These are phyloP conservation scores for Candida manassasensis DNA, from an alignment of 805 yeast species.

Conservation along the genomic window DNA sequence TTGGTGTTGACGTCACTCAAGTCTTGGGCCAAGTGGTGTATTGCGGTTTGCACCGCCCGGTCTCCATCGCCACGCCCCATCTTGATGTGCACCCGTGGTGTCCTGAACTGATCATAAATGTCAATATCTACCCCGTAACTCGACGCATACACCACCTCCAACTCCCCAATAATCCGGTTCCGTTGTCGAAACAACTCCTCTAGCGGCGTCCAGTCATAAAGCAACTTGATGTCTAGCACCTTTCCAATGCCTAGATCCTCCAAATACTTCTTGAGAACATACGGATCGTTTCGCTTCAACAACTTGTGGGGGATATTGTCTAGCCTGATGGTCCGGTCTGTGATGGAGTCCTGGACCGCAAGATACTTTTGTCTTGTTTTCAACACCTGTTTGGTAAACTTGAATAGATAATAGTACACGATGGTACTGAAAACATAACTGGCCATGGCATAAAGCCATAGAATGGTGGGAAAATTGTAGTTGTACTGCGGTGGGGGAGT, in stretches of 20 bases:
- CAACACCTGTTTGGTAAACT: slow-evolving; percentile 45
- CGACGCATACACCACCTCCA: slow-evolving; percentile 41
- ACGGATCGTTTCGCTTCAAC: slow-evolving; percentile 32
- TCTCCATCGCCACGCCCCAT: neutral
- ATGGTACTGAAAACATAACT: slow-evolving; percentile 50
- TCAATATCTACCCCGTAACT: slow-evolving; percentile 41
- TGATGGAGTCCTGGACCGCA: slow-evolving; percentile 55
- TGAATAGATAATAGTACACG: slow-evolving; percentile 41
- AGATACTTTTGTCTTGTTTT: slow-evolving; percentile 52
- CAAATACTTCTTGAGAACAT: slow-evolving; percentile 42
- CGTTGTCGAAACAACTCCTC: slow-evolving; percentile 35
- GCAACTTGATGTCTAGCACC: slow-evolving; percentile 47
- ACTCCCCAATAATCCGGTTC: slow-evolving; percentile 19
- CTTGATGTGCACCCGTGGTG: slow-evolving; percentile 28
- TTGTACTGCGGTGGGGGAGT: slow-evolving; percentile 21
- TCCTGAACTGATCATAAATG: slow-evolving; percentile 28
- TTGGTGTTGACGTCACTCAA: slow-evolving; percentile 34
- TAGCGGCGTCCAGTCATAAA: slow-evolving; percentile 42
- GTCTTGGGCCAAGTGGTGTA: slow-evolving; percentile 29
- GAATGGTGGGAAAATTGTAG: slow-evolving; percentile 38
- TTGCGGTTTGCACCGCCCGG: slow-evolving; percentile 15
- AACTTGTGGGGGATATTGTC: slow-evolving; percentile 50
- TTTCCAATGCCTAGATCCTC: slow-evolving; percentile 53
- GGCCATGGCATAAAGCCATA: slow-evolving; percentile 52
- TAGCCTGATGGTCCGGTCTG: slow-evolving; percentile 54